Evolutionary conservation across 2,329 filamentous ascomycete genomes (phyloP), one percentile per base, ranked within the genome.

Genomic region (Alternaria arbusti): DNA sequence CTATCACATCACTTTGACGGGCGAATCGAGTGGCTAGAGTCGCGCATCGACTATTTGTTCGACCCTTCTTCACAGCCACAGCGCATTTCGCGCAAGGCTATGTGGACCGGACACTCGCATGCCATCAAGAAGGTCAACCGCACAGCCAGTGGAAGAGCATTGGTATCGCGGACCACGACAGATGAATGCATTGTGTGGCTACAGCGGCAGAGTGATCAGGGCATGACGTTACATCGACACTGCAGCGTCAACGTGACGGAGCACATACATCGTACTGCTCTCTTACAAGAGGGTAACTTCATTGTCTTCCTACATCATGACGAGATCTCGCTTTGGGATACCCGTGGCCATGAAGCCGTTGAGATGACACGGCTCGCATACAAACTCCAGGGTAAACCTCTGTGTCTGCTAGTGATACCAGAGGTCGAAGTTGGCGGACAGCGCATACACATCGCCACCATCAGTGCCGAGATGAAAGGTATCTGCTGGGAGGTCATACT

Each of bases 1-100:
- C 82, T 98, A 12, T 82, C 93, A 6, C 95, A 99, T 78, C 89
- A 91, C 68, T 95, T 97, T 70, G 91, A 96, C 74, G 95, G 95
- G 10, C 88, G 89, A 61, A 89, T 99, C 65, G 90, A 93, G 57
- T 91, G 94, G 80, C 93, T 94, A 75, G 89, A 94, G 69, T 90
- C 90, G 49, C 89, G 90, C 68, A 86, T 97, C 25, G 91, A 94
- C 61, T 87, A 91, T 56, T 83, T 98, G 13, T 90, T 99, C 67
- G 93, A 96, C 72, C 90, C 92, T 3, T 85, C 87, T 1, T 86
- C 87, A 1, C 74, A 79, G 46, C 82, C 82, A 52, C 81, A 84
- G 45, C 88, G 92, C 1, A 81, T 96, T 15, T 80, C 83, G 20
- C 84, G 88, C 13, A 88, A 87, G 65, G 86, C 88, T 3, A 86